Conservation (phyloP, 225 moss, liverwort and hornwort species). For the Pseudisothecium myosuroides region DNA sequence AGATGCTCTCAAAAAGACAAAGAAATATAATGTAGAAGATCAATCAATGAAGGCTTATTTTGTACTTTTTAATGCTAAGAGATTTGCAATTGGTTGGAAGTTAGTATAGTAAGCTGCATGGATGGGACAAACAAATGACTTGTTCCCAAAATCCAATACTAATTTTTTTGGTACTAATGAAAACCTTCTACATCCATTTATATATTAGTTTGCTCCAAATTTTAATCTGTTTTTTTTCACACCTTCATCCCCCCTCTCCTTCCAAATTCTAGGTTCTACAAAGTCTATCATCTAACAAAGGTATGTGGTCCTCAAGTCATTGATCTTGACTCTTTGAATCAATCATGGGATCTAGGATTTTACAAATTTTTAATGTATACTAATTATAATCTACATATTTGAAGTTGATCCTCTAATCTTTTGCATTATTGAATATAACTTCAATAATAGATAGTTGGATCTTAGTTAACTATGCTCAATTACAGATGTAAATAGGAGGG, state of each 20-base stretch:
- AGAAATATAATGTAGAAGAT: not conserved
- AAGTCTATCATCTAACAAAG: not conserved
- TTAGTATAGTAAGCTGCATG: not conserved
- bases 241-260: accelerated
- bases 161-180: not conserved
- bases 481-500: accelerated
- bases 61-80: accelerated
- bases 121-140: not conserved
- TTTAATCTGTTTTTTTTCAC: no score
- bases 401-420: not conserved
- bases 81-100: not conserved
- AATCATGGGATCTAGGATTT: not conserved
- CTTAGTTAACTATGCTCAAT: not conserved
- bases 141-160: not conserved
- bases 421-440: not conserved
- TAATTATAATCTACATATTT: not conserved
- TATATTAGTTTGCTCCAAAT: no score
- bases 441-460: not conserved
- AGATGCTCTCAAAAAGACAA: no score
- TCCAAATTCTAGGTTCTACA: no score
- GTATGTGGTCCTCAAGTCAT: not conserved
- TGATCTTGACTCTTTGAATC: not conserved
- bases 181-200: not conserved
- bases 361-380: not conserved
- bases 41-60: not conserved